Conservation (phyloP, 2,329 filamentous ascomycete species). For the Phialophora chinensis region DNA sequence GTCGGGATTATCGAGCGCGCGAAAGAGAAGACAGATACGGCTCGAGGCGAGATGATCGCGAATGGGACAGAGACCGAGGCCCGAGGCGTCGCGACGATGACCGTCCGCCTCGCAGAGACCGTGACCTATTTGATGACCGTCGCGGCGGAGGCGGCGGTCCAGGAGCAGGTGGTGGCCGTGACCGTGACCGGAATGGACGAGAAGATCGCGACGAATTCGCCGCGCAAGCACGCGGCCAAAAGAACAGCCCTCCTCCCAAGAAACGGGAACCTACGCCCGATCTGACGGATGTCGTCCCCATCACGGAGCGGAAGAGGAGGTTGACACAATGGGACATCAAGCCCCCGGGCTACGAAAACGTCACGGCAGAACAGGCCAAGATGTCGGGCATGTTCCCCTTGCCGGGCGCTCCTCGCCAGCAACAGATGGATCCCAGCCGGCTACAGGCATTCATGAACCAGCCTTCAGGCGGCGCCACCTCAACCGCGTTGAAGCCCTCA, state of each 20-base stretch:
- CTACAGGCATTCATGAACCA: constrained; percentile 96
- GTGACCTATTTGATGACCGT: constrained; percentile 69
- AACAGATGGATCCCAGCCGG: constrained; percentile 92
- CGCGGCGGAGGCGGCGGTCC: constrained; percentile 50
- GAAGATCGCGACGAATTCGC: constrained; percentile 59
- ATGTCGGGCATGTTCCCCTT: constrained; percentile 98
- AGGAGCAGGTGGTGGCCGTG: constrained; percentile 50
- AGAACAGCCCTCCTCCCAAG: constrained; percentile 79
- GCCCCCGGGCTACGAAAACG: constrained; percentile 95
- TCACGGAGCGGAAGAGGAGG: constrained; percentile 85
- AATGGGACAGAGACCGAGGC: constrained; percentile 75
- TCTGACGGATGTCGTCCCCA: constrained; percentile 80
- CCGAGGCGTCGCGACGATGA: constrained; percentile 71
- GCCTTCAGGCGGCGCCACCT: constrained; percentile 67
- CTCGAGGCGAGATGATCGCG: constrained; percentile 70
- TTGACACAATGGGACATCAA: constrained; percentile 99
- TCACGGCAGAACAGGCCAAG: constrained; percentile 98
- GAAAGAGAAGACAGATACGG: constrained; percentile 93
- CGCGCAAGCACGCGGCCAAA: constrained; percentile 60
- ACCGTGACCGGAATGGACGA: constrained; percentile 49
- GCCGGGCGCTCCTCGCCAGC: constrained; percentile 90
- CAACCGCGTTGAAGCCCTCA: constrained; percentile 75
- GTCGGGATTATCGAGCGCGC: constrained; percentile 87
- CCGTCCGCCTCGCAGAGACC: constrained; percentile 60
- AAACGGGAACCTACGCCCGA: constrained; percentile 96